Conservation (phyloP, 805 yeast species). For the Nakazawaea peltata region DNA sequence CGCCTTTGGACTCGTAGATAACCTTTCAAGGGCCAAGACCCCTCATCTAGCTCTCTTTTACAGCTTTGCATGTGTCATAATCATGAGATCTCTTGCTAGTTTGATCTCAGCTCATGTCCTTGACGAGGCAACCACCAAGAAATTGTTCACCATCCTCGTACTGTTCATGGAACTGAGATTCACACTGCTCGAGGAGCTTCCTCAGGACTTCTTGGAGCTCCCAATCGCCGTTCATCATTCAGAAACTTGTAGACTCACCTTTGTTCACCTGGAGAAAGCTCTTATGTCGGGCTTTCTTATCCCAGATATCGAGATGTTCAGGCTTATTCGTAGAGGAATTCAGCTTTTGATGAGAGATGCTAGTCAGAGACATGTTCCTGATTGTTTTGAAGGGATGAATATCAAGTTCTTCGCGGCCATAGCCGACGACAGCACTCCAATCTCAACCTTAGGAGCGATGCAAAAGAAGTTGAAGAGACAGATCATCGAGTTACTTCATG, state of each 20-base stretch:
- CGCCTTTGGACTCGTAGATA: slow-evolving; percentile 26
- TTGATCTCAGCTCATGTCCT: slow-evolving; percentile 17
- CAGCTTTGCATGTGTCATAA: neutral
- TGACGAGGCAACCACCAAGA: slow-evolving; percentile 16
- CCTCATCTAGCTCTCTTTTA: slow-evolving; percentile 2
- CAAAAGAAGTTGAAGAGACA: slow-evolving; percentile 57
- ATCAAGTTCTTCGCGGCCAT: slow-evolving; percentile 33
- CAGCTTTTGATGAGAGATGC: slow-evolving; percentile 16
- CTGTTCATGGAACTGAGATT: slow-evolving; percentile 29
- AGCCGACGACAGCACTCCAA: slow-evolving; percentile 43
- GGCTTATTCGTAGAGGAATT: slow-evolving; percentile 35
- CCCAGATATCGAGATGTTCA: slow-evolving; percentile 41
- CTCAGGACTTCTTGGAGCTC: slow-evolving; percentile 1
- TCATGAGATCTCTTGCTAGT: slow-evolving; percentile 5
- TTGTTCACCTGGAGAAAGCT: slow-evolving; percentile 40
- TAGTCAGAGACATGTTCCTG: slow-evolving; percentile 13
- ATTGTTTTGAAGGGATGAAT: slow-evolving; percentile 23
- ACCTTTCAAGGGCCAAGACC: slow-evolving; percentile 18
- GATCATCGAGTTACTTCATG: slow-evolving; percentile 18
- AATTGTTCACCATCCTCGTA: slow-evolving; percentile 29
- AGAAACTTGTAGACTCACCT: slow-evolving; percentile 23
- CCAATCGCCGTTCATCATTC: slow-evolving; percentile 13
- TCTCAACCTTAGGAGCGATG: slow-evolving; percentile 66
- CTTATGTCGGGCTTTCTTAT: slow-evolving; percentile 43
- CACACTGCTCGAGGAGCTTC: neutral